These are phyloP conservation scores for Apiosordaria backusii DNA, from an alignment of 495 filamentous ascomycete genomes.

Conservation along the genomic window DNA sequence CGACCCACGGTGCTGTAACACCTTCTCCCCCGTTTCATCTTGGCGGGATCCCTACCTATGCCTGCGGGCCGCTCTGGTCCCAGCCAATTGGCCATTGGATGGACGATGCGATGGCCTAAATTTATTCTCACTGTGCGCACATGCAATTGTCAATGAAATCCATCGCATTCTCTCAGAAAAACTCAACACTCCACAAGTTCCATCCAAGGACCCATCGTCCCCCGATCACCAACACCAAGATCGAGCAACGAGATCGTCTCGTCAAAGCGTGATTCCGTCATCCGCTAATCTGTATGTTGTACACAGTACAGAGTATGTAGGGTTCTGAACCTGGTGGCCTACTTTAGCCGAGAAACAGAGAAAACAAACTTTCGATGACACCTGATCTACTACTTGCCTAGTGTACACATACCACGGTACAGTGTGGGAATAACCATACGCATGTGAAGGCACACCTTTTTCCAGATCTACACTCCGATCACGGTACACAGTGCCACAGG, in stretches of 20 bases:
- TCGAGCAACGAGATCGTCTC: neutral
- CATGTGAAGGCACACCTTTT: neutral
- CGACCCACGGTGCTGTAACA: neutral
- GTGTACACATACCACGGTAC: neutral
- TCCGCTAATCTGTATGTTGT: neutral
- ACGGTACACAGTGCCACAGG: neutral
- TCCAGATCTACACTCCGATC: neutral
- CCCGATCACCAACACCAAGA: neutral
- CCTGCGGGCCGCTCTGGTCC: conserved; percentile 4
- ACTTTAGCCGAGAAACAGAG: neutral
- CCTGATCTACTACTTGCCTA: neutral
- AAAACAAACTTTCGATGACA: neutral
- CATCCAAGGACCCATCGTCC: neutral
- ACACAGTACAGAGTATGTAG: too few species aligned
- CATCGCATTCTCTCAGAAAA: neutral
- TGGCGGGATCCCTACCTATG: neutral
- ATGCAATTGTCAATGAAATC: conserved; percentile 2
- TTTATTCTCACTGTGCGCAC: neutral
- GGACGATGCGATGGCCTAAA: neutral
- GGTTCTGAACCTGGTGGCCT: too few species aligned
- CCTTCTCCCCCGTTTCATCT: conserved; percentile 18
- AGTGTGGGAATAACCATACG: too few species aligned
- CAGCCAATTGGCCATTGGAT: conserved; percentile 17
- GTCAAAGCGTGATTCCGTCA: neutral
- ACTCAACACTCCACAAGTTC: neutral